Base-by-base conservation (phyloP, 2,329 filamentous ascomycete species). In the Xylariales sp. region DNA sequence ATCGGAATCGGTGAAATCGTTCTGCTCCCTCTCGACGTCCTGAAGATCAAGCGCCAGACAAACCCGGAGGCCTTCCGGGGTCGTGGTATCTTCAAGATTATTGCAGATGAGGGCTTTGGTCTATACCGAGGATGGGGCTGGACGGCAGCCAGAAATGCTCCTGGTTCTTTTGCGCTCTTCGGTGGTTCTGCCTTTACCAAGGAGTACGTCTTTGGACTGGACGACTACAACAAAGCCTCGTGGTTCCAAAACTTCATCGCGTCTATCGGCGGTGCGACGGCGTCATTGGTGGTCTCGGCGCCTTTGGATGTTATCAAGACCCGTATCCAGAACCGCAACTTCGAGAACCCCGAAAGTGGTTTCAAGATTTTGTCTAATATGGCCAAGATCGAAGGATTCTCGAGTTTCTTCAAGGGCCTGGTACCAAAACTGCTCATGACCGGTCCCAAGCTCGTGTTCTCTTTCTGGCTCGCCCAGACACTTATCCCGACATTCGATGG, bases 41-140 rank as follows among this genome's bases (percentile, higher is more conserved):
- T 98, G 49, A 98, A 98, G 80, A 98, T 98, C 73, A 98, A 98
- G 80, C 84, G 93, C 58, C 93, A 98, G 73, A 98, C 93, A 53
- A 98, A 98, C 75, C 93, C 93, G 29, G 93, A 97, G 61, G 90
- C 93, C 25, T 98, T 98, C 82, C 82, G 89, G 53, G 91, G 91
- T 54, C 86, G 93, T 57, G 93, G 93, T 48, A 76, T 98, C 46
- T 71, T 97, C 61, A 84, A 78, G 68, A 97, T 98, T 51, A 78
- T 98, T 47, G 78, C 80, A 45, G 93, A 98, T 60, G 93, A 98
- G 67, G 93, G 93, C 25, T 94, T 97, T 58, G 89, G 89, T 37
- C 71, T 98, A 38, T 98, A 98, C 73, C 82, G 93, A 61, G 93
- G 93, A 46, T 95, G 90, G 81, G 88, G 88, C 53, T 97, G 93